Conservation (phyloP, 1,139 yeast species). For the Yamadazyma aaseri region DNA sequence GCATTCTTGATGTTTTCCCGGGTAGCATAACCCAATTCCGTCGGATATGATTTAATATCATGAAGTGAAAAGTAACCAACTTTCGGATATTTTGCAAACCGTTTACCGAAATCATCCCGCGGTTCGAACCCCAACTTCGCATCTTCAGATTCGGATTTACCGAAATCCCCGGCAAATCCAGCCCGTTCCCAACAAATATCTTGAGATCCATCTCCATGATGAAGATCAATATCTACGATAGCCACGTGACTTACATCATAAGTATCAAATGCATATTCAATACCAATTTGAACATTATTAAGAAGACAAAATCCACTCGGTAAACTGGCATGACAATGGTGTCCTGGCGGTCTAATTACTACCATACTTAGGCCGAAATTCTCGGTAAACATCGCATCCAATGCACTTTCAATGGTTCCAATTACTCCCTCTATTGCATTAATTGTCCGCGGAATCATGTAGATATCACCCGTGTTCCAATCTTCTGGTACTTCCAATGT, state of each 20-base stretch:
- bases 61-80: slow-evolving; percentile 85
- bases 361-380: slow-evolving; percentile 63
- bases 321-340: slow-evolving; percentile 80
- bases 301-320: slow-evolving; percentile 88
- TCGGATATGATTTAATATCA: slow-evolving; percentile 84
- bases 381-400: slow-evolving; percentile 51
- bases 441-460: slow-evolving; percentile 64
- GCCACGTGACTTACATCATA: slow-evolving; percentile 79
- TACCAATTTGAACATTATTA: slow-evolving; percentile 80
- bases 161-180: slow-evolving; percentile 55
- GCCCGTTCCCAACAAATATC: slow-evolving; percentile 85
- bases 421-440: slow-evolving; percentile 77
- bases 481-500: slow-evolving; percentile 74
- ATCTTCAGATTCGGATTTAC: slow-evolving; percentile 44
- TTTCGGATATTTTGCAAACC: slow-evolving; percentile 54
- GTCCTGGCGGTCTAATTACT: slow-evolving; percentile 83
- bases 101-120: slow-evolving; percentile 53
- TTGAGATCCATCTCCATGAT: slow-evolving; percentile 92
- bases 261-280: slow-evolving; percentile 69
- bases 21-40: slow-evolving; percentile 76
- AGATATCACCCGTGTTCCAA: slow-evolving; percentile 87
- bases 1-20: slow-evolving; percentile 73
- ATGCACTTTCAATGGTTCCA: slow-evolving; percentile 74
- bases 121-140: slow-evolving; percentile 29
- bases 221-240: slow-evolving; percentile 79